Conservation (phyloP, 2,329 filamentous ascomycete species). For the Penicillium paneum region DNA sequence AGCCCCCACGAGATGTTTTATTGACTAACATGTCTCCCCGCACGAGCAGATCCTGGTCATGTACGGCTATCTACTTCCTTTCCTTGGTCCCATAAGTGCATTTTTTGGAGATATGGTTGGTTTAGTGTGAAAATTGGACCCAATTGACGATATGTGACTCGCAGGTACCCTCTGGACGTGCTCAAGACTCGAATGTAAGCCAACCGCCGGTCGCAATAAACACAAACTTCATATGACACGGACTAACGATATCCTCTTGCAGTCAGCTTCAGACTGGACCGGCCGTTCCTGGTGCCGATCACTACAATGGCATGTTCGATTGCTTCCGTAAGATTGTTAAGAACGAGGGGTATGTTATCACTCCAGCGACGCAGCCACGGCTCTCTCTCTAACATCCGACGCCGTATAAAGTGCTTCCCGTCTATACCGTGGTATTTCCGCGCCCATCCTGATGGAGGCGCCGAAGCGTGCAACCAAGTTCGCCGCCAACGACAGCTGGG, state of each 20-base stretch:
- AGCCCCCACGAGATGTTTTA: not conserved
- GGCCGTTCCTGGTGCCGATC: conserved; percentile 66
- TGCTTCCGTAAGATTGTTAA: conserved; percentile 97
- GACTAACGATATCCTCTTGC: conserved; percentile 4
- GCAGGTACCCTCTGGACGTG: conserved; percentile 96
- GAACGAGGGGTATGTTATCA: conserved; percentile 74
- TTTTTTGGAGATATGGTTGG: not conserved
- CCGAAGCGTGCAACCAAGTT: conserved; percentile 97
- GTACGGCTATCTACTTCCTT: conserved; percentile 15
- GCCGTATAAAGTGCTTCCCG: conserved; percentile 65
- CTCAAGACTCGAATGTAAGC: conserved; percentile 93
- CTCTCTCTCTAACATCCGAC: not conserved
- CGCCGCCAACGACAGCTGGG: conserved; percentile 98
- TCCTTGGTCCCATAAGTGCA: not conserved
- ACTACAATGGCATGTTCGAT: conserved; percentile 96
- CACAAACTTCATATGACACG: conserved; percentile 3
- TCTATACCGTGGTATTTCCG: conserved; percentile 91
- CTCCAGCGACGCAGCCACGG: not conserved
- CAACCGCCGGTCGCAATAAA: conserved; percentile 13
- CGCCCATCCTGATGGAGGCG: conserved; percentile 97
- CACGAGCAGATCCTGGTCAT: conserved; percentile 29
- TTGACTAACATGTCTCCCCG: conserved; percentile 21
- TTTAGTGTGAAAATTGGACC: not conserved
- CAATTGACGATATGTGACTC: conserved; percentile 11
- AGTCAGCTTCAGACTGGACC: conserved; percentile 83